Evolutionary conservation across 345 rosid species (phyloP), one percentile per base, ranked within the genome.

Genomic region (Balakata baccata): DNA sequence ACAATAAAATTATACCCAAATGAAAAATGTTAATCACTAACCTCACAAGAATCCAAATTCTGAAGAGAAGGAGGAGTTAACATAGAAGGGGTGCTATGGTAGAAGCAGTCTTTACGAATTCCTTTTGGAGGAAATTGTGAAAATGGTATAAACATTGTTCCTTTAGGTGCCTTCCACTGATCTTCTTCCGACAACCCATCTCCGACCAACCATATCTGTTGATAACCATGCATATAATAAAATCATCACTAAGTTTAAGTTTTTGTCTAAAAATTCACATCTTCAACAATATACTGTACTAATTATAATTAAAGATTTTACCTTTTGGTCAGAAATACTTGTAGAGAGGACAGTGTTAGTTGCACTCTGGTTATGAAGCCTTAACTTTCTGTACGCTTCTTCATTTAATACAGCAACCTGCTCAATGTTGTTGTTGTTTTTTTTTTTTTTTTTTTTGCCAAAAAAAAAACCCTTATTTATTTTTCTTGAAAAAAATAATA

Each of bases 31-130:
- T 43, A 6, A 65, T 16, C 20, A 73, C 80, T 78, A 34, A 91
- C 96, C 87, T 91, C 97, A 78, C 93, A 91, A 7, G 87, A 83
- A 67, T 89, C 77, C 68, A 87, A 16, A 72, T 90, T 90, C 25
- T 65, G 69, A 25, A 91, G 51, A 59, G 96, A 79, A 8, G 65
- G 63, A 22, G 96, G 96, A 72, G 77, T 49, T 8, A 73, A 14
- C 84, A 87, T 78, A 8, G 93, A 87, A 0, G 97, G 92, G 22
- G 89, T 86, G 22, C 70, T 77, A 50, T 85, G 83, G 79, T 91
- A 91, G 73, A 83, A 70, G 75, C 97, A 87, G 70, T 86, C 90
- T 53, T 71, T 74, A 16, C 89, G 89, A 8, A 78, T 10, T 70
- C 76, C 72, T 61, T 79, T 83, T 59, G 84, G 85, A 13, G 94